Base-by-base conservation (phyloP, 129 eudicot genomes). In the Gnaphalium uliginosum region DNA sequence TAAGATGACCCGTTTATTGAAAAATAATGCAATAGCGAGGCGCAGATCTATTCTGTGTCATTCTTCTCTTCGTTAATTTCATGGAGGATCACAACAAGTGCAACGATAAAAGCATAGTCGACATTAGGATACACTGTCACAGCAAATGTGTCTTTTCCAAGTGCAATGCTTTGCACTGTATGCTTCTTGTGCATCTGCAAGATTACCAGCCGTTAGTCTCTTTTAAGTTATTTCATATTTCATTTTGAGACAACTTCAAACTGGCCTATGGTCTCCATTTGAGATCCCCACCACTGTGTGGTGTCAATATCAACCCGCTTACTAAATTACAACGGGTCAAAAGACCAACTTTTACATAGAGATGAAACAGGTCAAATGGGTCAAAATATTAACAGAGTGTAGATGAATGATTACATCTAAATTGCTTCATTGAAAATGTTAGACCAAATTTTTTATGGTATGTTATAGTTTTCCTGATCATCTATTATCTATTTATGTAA, bases 81-180 rank as follows among this genome's bases (percentile, higher is more conserved):
- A 1, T 82, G 81, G 10, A 82, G 85, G 48, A 86, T 82, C 48
- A 79, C 87, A 6, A 86, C 76, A 10, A 86, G 84, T 1, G 87
- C 85, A 54, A 82, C 85, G 10, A 86, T 79, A 83, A 86, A 86
- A 29, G 87, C 89, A 18, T 76, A 82, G 62, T 86, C 87, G 3
- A 86, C 86, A 32, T 82, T 66, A 4, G 89, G 89, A 59, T 83
- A 79, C 65, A 86, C 87, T 1, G 83, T 86, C 71, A 86, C 84
- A 22, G 72, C 25, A 73, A 82, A 85, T 5, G 79, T 85, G 76
- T 85, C 89, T 58, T 85, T 85, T 37, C 84, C 89, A 2, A 82
- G 87, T 56, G 82, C 77, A 25, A 85, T 61, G 77, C 84, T 85
- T 51, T 76, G 73, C 15, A 76, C 85, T 0, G 77, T 72, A 53